Conservation (phyloP, 1,284 basidiomycete genomes). For the Leucoagaricus sp. region DNA sequence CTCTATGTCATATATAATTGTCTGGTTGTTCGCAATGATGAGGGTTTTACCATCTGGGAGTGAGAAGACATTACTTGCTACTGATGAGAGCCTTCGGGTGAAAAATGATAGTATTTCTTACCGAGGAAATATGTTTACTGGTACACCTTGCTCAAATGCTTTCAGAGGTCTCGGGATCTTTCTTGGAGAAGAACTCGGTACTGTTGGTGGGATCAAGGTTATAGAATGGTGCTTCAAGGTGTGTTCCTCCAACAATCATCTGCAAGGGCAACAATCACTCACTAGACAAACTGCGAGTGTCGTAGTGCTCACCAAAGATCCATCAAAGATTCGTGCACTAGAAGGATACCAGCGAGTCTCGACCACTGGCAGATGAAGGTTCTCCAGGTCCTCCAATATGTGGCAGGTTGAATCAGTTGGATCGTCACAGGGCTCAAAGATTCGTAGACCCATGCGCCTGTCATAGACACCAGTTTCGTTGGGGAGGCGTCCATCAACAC, state of each 20-base stretch:
- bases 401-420: slow-evolving; percentile 49
- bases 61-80: slow-evolving; percentile 62
- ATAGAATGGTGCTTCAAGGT: slow-evolving; percentile 81
- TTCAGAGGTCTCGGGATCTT: slow-evolving; percentile 67
- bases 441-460: slow-evolving; percentile 73
- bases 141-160: slow-evolving; percentile 27
- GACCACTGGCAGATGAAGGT: slow-evolving; percentile 67
- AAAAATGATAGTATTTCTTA: slow-evolving; percentile 41
- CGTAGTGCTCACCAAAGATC: slow-evolving; percentile 29
- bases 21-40: slow-evolving; percentile 77
- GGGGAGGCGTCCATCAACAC: slow-evolving; percentile 56
- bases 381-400: slow-evolving; percentile 66
- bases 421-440: slow-evolving; percentile 70
- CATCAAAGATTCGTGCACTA: slow-evolving; percentile 67
- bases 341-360: slow-evolving; percentile 81
- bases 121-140: slow-evolving; percentile 13
- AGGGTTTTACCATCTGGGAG: slow-evolving; percentile 78
- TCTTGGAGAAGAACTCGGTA: slow-evolving; percentile 82
- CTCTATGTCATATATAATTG: slow-evolving; percentile 80
- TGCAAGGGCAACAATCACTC: slow-evolving; percentile 37
- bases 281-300: too few relatives aligned
- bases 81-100: slow-evolving; percentile 56
- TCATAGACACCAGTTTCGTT: slow-evolving; percentile 71
- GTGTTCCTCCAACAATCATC: slow-evolving; percentile 81
- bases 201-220: slow-evolving; percentile 79